Evolutionary conservation across 495 filamentous ascomycete genomes (phyloP).

Genomic region (Tuber calosporum): DNA sequence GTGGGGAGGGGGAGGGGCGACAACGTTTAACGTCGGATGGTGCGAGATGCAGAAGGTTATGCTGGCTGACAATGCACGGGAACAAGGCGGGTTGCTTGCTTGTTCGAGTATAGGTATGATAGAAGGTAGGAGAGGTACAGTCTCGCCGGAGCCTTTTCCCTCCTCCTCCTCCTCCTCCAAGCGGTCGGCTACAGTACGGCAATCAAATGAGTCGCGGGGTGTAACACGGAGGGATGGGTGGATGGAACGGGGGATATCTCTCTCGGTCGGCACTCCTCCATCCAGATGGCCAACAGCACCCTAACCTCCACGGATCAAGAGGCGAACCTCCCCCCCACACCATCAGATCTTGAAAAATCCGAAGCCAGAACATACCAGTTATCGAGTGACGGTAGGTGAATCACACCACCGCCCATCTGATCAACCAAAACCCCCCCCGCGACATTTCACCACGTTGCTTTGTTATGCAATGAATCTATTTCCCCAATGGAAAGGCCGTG

Average conservation of each 20-base stretch:
- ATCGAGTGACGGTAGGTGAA: neutral
- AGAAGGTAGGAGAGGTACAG: neutral
- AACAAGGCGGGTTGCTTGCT: neutral
- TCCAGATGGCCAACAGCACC: neutral
- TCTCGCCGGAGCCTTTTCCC: neutral
- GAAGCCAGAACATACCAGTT: neutral
- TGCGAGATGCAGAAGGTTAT: neutral
- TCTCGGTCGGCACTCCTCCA: neutral
- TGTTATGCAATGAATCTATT: neutral
- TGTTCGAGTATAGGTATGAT: no score
- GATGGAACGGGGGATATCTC: neutral
- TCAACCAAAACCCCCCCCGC: neutral
- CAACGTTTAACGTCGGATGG: neutral
- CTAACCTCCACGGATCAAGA: neutral
- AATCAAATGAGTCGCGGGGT: neutral
- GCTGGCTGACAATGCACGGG: neutral
- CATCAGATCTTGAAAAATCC: neutral
- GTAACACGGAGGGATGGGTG: neutral
- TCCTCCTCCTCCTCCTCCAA: no score
- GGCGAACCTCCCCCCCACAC: neutral
- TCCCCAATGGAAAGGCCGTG: neutral
- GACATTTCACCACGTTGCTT: neutral
- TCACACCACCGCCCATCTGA: neutral
- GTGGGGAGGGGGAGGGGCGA: no score
- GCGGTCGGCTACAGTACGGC: neutral